Conservation (phyloP, 371 early-diverging fungal genomes). For the Choanephora cucurbitarum region DNA sequence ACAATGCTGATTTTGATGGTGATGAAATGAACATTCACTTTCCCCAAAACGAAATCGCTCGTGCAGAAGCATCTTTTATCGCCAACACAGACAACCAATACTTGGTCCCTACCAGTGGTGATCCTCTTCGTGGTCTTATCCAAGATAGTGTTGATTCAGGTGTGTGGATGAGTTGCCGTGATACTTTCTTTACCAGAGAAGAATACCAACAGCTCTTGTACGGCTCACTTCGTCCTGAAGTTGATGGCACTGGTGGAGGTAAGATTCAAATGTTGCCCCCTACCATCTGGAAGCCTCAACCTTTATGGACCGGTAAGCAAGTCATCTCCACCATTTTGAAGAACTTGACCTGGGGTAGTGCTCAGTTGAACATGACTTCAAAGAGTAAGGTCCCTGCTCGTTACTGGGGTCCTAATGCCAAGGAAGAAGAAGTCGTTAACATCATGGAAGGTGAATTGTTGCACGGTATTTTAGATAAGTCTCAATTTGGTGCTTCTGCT, state of each 20-base stretch:
- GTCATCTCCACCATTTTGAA: conserved; percentile 86
- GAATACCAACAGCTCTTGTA: conserved; percentile 96
- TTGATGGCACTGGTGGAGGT: conserved; percentile 70
- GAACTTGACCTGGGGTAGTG: conserved; percentile 64
- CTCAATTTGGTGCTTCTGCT: conserved; percentile 93
- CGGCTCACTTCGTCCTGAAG: conserved; percentile 79
- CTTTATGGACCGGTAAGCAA: conserved; percentile 99
- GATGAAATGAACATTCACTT: conserved; percentile 99
- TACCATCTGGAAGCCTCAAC: conserved; percentile 84
- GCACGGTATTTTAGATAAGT: conserved; percentile 98
- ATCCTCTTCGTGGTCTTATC: conserved; percentile 98
- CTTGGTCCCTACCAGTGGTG: conserved; percentile 97
- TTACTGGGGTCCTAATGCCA: conserved; percentile 91
- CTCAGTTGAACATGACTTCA: conserved; percentile 85
- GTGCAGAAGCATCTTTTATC: conserved; percentile 95
- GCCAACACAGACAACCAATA: conserved; percentile 98
- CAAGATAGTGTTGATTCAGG: conserved; percentile 99
- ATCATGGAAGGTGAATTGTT: conserved; percentile 92
- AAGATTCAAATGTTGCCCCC: conserved; percentile 82
- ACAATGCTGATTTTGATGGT: conserved; percentile 99
- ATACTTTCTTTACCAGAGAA: conserved; percentile 88
- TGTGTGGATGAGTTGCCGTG: conserved; percentile 90
- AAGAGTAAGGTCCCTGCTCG: conserved; percentile 88
- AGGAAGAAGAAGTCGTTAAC: conserved; percentile 83
- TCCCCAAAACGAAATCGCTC: conserved; percentile 96